Conservation (phyloP, 164 flowering plant species). For the Nymphaea thermarum region DNA sequence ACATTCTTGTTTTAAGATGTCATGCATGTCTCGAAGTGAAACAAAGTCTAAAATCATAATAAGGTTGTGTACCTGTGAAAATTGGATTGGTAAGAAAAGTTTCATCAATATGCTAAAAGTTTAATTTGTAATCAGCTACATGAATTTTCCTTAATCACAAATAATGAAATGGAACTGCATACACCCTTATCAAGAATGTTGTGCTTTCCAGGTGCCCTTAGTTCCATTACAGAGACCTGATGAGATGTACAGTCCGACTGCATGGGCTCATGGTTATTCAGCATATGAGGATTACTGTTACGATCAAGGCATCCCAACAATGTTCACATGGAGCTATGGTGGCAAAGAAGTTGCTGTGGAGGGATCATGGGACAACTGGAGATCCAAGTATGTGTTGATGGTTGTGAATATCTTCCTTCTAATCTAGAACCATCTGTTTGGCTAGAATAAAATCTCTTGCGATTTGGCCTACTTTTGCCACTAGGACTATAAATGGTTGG, state of each 20-base stretch:
- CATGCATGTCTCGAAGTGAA: too few species aligned
- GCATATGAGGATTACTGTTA: conserved; percentile 38
- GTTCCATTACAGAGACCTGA: conserved; percentile 67
- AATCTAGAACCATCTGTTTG: background rate
- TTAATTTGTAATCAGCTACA: background rate
- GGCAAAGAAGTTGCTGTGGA: conserved; percentile 70
- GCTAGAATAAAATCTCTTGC: too few species aligned
- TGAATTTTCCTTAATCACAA: background rate
- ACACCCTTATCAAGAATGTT: background rate
- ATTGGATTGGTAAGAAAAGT: background rate
- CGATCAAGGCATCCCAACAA: conserved; percentile 77
- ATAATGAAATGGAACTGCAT: background rate
- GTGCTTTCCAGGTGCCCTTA: conserved; percentile 44
- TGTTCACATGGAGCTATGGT: conserved; percentile 81
- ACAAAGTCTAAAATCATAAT: background rate
- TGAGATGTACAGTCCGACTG: conserved; percentile 39
- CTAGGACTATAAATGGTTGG: too few species aligned
- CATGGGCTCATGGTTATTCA: conserved; percentile 33
- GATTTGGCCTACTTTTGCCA: too few species aligned
- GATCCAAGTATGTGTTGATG: conserved; percentile 31
- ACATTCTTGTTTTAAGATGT: too few species aligned
- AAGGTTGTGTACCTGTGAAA: background rate
- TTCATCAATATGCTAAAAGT: background rate
- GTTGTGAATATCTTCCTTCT: background rate
- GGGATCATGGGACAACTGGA: conserved; percentile 96